These are phyloP conservation scores for Colletotrichum caudatum DNA, from an alignment of 2,329 filamentous ascomycete genomes.

Conservation along the genomic window DNA sequence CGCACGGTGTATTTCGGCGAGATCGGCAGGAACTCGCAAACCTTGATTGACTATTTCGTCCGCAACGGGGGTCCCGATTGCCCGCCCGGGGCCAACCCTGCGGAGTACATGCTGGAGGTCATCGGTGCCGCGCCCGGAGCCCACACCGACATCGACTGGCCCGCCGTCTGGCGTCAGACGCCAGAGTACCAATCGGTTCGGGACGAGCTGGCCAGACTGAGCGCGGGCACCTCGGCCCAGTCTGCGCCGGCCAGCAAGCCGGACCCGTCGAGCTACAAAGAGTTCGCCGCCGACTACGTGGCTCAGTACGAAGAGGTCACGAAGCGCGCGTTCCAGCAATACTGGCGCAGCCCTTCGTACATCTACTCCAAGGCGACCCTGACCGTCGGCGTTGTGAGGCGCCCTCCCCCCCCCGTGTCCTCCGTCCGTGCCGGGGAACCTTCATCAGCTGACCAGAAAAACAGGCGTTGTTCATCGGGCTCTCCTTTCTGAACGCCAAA, in stretches of 20 bases:
- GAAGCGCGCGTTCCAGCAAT: conserved; percentile 53
- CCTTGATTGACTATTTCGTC: conserved; percentile 65
- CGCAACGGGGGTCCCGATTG: conserved; percentile 61
- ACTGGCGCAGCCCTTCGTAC: conserved; percentile 64
- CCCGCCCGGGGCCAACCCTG: conserved; percentile 62
- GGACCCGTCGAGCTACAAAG: conserved; percentile 47
- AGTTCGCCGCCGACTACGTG: conserved; percentile 49
- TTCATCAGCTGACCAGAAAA: not conserved
- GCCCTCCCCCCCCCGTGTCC: no score
- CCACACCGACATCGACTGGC: conserved; percentile 62
- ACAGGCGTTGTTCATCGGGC: conserved; percentile 72
- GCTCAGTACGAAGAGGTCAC: conserved; percentile 51
- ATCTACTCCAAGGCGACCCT: conserved; percentile 67
- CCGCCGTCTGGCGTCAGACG: conserved; percentile 57
- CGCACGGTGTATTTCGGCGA: conserved; percentile 67
- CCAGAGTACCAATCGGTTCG: conserved; percentile 52
- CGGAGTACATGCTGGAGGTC: conserved; percentile 60
- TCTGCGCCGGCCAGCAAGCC: not conserved
- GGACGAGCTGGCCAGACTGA: conserved; percentile 25
- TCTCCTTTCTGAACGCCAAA: conserved; percentile 73
- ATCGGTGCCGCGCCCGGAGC: conserved; percentile 56
- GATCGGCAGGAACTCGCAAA: conserved; percentile 61
- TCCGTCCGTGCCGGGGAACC: no score
- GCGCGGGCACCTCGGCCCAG: not conserved
- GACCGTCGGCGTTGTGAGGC: conserved; percentile 42